phyloP scores from a whole-genome alignment of 768 basidiomycete species.

The Omphalotus guepiniiformis region DNA sequence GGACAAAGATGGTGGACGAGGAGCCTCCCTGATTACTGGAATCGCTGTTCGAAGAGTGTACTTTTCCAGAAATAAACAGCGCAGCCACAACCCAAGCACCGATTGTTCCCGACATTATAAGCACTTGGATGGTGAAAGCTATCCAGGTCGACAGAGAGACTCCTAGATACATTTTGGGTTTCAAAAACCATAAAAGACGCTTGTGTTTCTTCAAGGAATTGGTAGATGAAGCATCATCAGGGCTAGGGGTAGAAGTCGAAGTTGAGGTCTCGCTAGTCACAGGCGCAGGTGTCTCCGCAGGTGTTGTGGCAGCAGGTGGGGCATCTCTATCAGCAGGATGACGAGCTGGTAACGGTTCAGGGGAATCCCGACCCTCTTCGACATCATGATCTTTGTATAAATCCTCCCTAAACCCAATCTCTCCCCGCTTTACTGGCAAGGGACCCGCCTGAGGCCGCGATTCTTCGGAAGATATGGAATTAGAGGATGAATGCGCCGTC shows the following conservation, averaged over 20 bases:
- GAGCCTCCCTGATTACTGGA: slow-evolving; percentile 13
- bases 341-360: slow-evolving; percentile 35
- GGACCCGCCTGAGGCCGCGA: slow-evolving; percentile 52
- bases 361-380: slow-evolving; percentile 12
- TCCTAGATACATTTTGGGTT: slow-evolving; percentile 39
- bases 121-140: slow-evolving; percentile 35
- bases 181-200: slow-evolving; percentile 35
- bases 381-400: slow-evolving; percentile 22
- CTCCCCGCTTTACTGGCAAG: slow-evolving; percentile 59
- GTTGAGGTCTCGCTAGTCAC: too few species aligned
- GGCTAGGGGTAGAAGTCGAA: slow-evolving; percentile 16
- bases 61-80: slow-evolving; percentile 18
- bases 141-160: slow-evolving; percentile 42
- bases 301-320: slow-evolving; percentile 6
- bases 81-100: slow-evolving; percentile 50
- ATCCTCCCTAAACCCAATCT: slow-evolving; percentile 57
- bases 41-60: slow-evolving; percentile 1
- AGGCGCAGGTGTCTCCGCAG: slow-evolving; percentile 12
- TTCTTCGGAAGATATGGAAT: slow-evolving; percentile 19
- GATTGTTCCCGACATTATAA: slow-evolving; percentile 43
- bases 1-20: slow-evolving; percentile 49
- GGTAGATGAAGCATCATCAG: slow-evolving; percentile 21
- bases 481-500: slow-evolving; percentile 15
- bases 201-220: slow-evolving; percentile 19
- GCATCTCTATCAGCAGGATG: slow-evolving; percentile 46